Evolutionary conservation across 495 filamentous ascomycete species (phyloP).

Genomic region (Penicillium maclennaniae): DNA sequence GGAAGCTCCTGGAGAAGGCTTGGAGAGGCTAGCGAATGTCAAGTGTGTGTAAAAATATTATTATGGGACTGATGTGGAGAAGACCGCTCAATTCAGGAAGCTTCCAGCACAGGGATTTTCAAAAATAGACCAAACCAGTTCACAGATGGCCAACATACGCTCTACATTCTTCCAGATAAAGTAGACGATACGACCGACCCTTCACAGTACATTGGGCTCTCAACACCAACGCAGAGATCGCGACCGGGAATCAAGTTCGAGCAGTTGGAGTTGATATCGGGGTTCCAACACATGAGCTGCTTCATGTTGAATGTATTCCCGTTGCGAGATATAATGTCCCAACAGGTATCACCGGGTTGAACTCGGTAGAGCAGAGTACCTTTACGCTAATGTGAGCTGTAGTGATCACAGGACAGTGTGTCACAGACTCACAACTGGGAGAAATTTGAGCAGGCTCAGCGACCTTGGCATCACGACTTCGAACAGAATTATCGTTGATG

Average conservation of each 20-base stretch:
- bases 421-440: conserved; percentile 12
- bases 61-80: background rate
- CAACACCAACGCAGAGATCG: conserved; percentile 18
- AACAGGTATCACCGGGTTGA: conserved; percentile 25
- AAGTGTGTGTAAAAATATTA: conserved; percentile 1
- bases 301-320: conserved; percentile 20
- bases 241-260: conserved; percentile 27
- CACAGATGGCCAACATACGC: background rate
- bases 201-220: background rate
- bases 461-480: background rate
- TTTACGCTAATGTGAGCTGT: background rate
- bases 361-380: conserved; percentile 19
- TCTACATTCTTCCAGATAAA: background rate
- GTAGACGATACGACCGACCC: background rate
- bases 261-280: conserved; percentile 25
- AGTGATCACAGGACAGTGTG: background rate
- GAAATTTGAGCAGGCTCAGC: background rate
- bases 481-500: background rate
- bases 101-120: background rate
- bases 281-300: conserved; percentile 27
- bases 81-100: background rate
- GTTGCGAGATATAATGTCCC: conserved; percentile 18
- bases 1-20: conserved; percentile 22
- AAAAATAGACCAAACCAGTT: background rate
- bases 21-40: conserved; percentile 17